Percentiles rank a stretch among this genome's conserved stretches.
These are phyloP conservation scores for Yarrowia phangngaensis DNA, from an alignment of 805 yeast species.

Conservation along the genomic window DNA sequence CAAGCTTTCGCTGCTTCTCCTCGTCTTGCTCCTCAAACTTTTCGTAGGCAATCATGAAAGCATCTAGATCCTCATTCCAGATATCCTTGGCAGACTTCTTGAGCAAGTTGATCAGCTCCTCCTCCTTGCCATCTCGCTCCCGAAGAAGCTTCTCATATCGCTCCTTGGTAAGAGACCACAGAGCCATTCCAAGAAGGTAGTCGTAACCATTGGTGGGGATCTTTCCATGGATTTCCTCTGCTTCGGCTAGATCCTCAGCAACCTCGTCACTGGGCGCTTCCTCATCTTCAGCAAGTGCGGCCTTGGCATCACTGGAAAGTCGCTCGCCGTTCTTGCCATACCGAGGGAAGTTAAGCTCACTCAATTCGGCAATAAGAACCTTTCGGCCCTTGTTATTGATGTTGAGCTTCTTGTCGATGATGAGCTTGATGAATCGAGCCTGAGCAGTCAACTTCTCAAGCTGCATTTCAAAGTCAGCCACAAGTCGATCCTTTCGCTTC, in stretches of 20 bases:
- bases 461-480: constrained; percentile 64
- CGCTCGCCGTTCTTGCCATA: constrained; percentile 69
- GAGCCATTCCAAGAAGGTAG: constrained; percentile 84
- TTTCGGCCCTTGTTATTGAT: constrained; percentile 73
- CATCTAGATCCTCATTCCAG: constrained; percentile 82
- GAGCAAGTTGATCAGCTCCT: constrained; percentile 62
- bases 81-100: constrained; percentile 75
- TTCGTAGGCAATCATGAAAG: constrained; percentile 62
- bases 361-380: constrained; percentile 59
- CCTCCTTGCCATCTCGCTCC: constrained; percentile 69
- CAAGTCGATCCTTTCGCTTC: constrained; percentile 78
- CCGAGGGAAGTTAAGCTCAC: constrained; percentile 61
- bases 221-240: constrained; percentile 35
- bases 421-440: constrained; percentile 87
- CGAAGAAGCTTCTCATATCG: constrained; percentile 74
- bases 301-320: constrained; percentile 45
- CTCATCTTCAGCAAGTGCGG: constrained; percentile 35
- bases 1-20: constrained; percentile 50
- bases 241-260: constrained; percentile 43
- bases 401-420: constrained; percentile 66
- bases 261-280: constrained; percentile 36
- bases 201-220: constrained; percentile 68
- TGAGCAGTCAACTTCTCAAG: constrained; percentile 73
- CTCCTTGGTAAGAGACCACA: constrained; percentile 90
- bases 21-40: constrained; percentile 64